phyloP scores from a whole-genome alignment of 129 eudicot genomes.

The Lactuca saligna region DNA sequence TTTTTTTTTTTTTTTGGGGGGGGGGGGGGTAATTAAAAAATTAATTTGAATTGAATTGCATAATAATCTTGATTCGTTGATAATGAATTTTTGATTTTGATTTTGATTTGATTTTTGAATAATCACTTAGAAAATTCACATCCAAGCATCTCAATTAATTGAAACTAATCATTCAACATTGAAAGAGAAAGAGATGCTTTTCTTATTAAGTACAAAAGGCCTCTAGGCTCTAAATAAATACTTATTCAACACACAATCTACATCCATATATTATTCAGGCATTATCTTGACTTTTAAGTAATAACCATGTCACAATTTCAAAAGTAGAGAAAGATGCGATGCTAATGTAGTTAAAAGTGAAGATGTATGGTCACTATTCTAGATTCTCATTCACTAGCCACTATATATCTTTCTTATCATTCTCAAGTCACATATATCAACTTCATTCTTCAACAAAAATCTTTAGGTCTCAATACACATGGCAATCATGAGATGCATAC shows the following conservation, averaged over 20 bases:
- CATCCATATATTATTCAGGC: not conserved
- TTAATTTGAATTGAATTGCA: too few species aligned
- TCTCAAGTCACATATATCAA: constrained; percentile 20
- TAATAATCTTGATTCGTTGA: too few species aligned
- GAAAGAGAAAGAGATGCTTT: not conserved
- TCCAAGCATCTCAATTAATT: not conserved
- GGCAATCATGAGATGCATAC: constrained; percentile 50
- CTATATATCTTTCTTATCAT: constrained; percentile 16
- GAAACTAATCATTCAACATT: too few species aligned
- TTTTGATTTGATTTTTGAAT: too few species aligned
- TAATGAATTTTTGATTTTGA: too few species aligned
- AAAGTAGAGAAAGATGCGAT: constrained; percentile 10
- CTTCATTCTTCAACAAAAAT: not conserved
- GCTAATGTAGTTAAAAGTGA: constrained; percentile 3
- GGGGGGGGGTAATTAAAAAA: too few species aligned
- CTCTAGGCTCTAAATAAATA: not conserved
- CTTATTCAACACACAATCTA: not conserved
- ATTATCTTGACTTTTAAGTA: not conserved
- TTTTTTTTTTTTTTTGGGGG: too few species aligned
- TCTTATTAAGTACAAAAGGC: not conserved
- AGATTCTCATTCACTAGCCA: constrained; percentile 19
- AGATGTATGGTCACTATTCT: not conserved
- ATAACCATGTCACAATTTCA: not conserved
- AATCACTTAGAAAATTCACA: too few species aligned
- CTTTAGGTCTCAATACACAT: constrained; percentile 14